A percentile compares a stretch with the other conserved stretches of the same genome.
Evolutionary conservation across 164 flowering plant genomes (phyloP).

Genomic region (Berberis vulgaris): DNA sequence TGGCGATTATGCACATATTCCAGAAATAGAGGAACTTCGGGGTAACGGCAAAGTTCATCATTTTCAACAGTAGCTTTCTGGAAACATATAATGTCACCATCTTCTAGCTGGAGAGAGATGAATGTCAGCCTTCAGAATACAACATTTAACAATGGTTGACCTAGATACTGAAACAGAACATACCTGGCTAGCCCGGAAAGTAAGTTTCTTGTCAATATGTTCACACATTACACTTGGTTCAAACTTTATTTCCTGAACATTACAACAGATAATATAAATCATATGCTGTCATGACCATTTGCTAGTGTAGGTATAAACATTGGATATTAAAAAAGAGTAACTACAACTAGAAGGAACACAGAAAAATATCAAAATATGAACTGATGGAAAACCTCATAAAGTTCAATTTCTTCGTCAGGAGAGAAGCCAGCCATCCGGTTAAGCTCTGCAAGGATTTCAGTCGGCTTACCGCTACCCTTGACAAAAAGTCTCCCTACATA

Average conservation of each 20-base stretch:
- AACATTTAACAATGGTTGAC: not conserved
- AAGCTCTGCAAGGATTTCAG: constrained; percentile 36
- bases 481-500: constrained; percentile 62
- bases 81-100: constrained; percentile 74
- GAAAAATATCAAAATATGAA: not conserved
- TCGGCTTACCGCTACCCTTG: constrained; percentile 49
- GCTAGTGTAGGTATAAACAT: not conserved
- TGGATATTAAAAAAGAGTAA: too few species aligned
- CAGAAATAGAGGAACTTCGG: constrained; percentile 69
- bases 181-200: constrained; percentile 64
- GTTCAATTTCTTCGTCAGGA: constrained; percentile 55
- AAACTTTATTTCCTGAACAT: constrained; percentile 73
- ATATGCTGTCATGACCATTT: not conserved
- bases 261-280: not conserved
- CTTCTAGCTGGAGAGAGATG: constrained; percentile 49
- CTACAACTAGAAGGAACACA: not conserved
- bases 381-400: constrained; percentile 46
- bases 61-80: constrained; percentile 40
- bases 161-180: not conserved
- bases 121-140: not conserved
- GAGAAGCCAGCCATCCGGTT: constrained; percentile 60
- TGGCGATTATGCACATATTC: constrained; percentile 77
- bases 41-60: constrained; percentile 38
- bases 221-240: constrained; percentile 73
- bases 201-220: constrained; percentile 39